Conservation (phyloP, 495 filamentous ascomycete genomes). For the Lindgomyces ingoldianus region DNA sequence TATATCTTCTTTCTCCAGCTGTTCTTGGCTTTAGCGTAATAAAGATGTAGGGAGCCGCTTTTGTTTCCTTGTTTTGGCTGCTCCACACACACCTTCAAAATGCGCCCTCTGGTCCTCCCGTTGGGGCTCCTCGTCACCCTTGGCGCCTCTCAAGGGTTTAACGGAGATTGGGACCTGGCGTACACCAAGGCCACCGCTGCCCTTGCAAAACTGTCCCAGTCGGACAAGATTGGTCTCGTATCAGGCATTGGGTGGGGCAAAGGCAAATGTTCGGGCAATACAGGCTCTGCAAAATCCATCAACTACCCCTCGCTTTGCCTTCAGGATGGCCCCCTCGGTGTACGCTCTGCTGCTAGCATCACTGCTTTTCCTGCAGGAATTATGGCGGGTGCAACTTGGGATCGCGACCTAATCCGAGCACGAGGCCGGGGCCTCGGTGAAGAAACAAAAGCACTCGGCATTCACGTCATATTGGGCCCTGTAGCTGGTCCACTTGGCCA, state of each 20-base stretch:
- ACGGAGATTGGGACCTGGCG: background rate
- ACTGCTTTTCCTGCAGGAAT: background rate
- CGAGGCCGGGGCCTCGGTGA: background rate
- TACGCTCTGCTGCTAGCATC: background rate
- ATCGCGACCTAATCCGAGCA: background rate
- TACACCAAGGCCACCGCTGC: background rate
- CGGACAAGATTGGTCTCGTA: background rate
- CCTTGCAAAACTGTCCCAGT: background rate
- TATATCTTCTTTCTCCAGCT: too few relatives aligned
- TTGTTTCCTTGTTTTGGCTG: background rate
- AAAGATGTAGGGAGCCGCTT: background rate
- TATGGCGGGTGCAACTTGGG: background rate
- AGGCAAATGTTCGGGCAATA: background rate
- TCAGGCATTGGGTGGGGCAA: background rate
- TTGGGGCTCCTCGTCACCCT: background rate
- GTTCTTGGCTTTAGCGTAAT: background rate
- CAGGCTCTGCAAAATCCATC: constrained; percentile 1
- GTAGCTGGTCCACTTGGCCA: background rate
- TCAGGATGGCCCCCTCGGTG: background rate
- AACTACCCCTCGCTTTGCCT: background rate
- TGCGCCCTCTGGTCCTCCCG: background rate
- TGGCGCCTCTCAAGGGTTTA: background rate
- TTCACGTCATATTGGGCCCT: background rate
- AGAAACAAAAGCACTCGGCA: background rate
- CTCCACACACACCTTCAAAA: background rate